Evolutionary conservation across 2,329 filamentous ascomycete genomes (phyloP), one percentile per base, ranked within the genome.

Genomic region (Metarhizium sp.): DNA sequence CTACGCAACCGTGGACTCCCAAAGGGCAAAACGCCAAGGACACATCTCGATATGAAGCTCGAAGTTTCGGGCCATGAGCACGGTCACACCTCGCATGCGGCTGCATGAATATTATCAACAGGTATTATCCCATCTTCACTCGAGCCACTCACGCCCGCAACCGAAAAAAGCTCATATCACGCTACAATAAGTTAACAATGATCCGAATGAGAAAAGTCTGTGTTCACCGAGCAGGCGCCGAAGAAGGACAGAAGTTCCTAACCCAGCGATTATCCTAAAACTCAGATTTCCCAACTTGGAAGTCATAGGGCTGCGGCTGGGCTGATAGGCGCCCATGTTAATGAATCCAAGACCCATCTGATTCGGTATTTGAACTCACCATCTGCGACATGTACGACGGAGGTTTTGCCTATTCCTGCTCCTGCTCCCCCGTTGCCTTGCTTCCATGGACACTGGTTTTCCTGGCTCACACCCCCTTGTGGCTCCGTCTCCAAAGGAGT

Each of bases 211-310:
- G 40, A 3, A 25, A 40, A 32, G n/a, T 25, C 40, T 47, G 34
- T 49, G 45, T 11, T 42, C 52, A 47, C 55, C 52, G 55, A 54
- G 55, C 25, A 14, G 51, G 48, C 42, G 45, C 55, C 52, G 55
- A 54, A 36, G 52, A 48, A 20, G 13, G 30, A 34, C 55, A 57
- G 42, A 57, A 57, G 51, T 52, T 54, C 52, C 48, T 38, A 16
- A 16, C 43, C 25, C 45, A 30, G 25, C 38, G 18, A n/a, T 29
- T 4, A 52, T 38, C 29, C 40, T 40, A 18, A 14, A 18, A 52
- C 25, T 40, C 10, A 11, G 18, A 25, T 25, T 16, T 25, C 5
- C 38, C 14, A 11, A 5, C 13, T 40, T 40, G 42, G n/a, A 20
- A 20, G 42, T 13, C 42, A 20, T 45, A 45, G 42, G 42, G 42